Evolutionary conservation across 306 rosid species (phyloP), one percentile per base, ranked within the genome.

Genomic region (Ceratonia siliqua): DNA sequence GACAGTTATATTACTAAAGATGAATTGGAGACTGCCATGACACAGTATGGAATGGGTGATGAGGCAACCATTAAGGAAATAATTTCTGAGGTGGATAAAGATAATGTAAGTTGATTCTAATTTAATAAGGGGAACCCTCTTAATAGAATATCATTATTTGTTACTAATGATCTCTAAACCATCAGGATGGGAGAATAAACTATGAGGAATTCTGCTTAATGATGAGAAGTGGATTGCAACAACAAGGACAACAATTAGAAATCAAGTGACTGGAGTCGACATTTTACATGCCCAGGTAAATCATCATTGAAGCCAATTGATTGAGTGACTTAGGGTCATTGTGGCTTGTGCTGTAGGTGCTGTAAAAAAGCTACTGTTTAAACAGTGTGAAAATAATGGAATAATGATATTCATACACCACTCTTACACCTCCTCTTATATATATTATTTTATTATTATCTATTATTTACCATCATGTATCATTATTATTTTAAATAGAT

Each of bases 191-290:
- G 27, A 87, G 90, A 78, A 93, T 93, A 81, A 91, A 93, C 85
- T 93, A 91, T 43, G 82, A 83, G 68, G 98, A 93, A 38, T 93
- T 93, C 76, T 93, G 96, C 76, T 63, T 91, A 68, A 93, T 93
- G 98, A 93, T 93, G 98, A 91, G 97, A 87, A 89, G 98, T 36
- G 98, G 97, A 79, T 77, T 82, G 81, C 89, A 79, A 50, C 92
- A 85, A 24, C 91, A 82, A 36, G 83, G 74, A 58, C 78, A 46
- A 28, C 83, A 81, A 73, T 57, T 82, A 14, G 88, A 75, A 67
- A 77, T 59, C 58, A 21, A 15, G 43, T 36, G 35, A 21, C 25
- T 57, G 43, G 27, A 57, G 38, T 48, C 59, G 22, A 62, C n/a
- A 59, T 58, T 68, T 80, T 32, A n/a, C 66, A 14, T 75, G 74